Percentiles rank a stretch among this genome's conserved stretches.
These are phyloP conservation scores for Holtermanniella nyarrowii DNA, from an alignment of 768 basidiomycete genomes.

Conservation along the genomic window DNA sequence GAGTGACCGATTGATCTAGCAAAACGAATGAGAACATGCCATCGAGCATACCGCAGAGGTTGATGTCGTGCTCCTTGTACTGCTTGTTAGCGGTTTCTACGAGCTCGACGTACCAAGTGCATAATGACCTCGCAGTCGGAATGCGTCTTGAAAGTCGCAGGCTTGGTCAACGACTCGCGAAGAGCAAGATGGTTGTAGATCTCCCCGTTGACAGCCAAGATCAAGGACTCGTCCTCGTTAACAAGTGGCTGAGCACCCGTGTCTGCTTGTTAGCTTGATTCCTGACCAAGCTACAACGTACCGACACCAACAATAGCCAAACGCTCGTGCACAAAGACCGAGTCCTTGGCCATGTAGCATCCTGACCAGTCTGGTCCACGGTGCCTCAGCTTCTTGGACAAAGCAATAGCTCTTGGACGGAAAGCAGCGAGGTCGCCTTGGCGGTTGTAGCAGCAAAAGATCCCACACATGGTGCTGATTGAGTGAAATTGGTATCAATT, in stretches of 20 bases:
- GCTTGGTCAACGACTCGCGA: slow-evolving; percentile 54
- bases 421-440: slow-evolving; percentile 56
- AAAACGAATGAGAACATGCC: slow-evolving; percentile 99
- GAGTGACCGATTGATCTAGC: slow-evolving; percentile 81
- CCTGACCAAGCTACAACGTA: too few relatives aligned
- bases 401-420: slow-evolving; percentile 64
- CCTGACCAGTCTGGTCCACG: slow-evolving; percentile 99
- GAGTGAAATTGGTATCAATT: background rate
- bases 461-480: slow-evolving; percentile 67
- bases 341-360: slow-evolving; percentile 71
- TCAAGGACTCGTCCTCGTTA: slow-evolving; percentile 70
- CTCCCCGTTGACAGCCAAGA: slow-evolving; percentile 93
- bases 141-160: slow-evolving; percentile 82
- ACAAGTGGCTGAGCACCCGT: slow-evolving; percentile 90
- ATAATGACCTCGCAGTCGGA: slow-evolving; percentile 98
- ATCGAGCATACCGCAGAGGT: slow-evolving; percentile 69
- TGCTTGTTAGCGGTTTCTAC: slow-evolving; percentile 34
- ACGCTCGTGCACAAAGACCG: slow-evolving; percentile 85
- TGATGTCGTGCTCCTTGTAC: slow-evolving; percentile 75
- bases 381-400: slow-evolving; percentile 82
- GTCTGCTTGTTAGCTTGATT: slow-evolving; percentile 50
- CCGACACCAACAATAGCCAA: slow-evolving; percentile 97
- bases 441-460: slow-evolving; percentile 72
- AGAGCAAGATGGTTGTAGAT: slow-evolving; percentile 94
- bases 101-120: slow-evolving; percentile 56